phyloP scores from a whole-genome alignment of 1,139 yeast genomes.

The Lodderomyces theae region DNA sequence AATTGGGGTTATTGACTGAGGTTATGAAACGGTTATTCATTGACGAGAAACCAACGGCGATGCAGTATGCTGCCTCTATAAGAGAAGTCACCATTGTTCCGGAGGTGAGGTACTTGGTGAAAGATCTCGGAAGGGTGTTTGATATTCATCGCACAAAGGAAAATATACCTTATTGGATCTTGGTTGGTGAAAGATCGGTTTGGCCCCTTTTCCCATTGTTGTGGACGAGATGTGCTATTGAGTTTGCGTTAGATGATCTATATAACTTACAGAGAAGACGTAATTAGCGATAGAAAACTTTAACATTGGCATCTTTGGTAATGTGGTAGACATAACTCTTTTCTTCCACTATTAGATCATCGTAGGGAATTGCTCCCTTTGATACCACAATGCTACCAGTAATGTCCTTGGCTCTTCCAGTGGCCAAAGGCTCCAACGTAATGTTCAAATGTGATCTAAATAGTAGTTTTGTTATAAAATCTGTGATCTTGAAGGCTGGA shows the following conservation, averaged over 20 bases:
- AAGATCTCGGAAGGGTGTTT: slow-evolving; percentile 68
- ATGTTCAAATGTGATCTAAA: slow-evolving; percentile 52
- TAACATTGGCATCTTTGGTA: slow-evolving; percentile 52
- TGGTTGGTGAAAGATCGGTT: slow-evolving; percentile 87
- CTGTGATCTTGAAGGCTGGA: slow-evolving; percentile 38
- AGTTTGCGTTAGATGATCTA: slow-evolving; percentile 80
- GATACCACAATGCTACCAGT: slow-evolving; percentile 67
- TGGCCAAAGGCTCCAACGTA: slow-evolving; percentile 60
- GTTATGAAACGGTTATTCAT: slow-evolving; percentile 73
- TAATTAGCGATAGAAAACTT: slow-evolving; percentile 36
- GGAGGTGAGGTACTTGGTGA: slow-evolving; percentile 63
- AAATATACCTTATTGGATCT: slow-evolving; percentile 85
- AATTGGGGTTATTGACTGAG: slow-evolving; percentile 71
- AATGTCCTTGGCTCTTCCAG: slow-evolving; percentile 82
- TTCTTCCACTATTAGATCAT: slow-evolving; percentile 40
- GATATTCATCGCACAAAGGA: slow-evolving; percentile 69
- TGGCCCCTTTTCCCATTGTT: slow-evolving; percentile 90
- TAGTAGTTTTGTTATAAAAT: slow-evolving; percentile 46
- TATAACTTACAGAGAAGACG: slow-evolving; percentile 50
- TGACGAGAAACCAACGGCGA: slow-evolving; percentile 82
- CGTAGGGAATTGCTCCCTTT: slow-evolving; percentile 45
- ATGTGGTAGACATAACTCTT: slow-evolving; percentile 64
- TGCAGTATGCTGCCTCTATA: slow-evolving; percentile 48
- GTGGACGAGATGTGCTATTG: slow-evolving; percentile 88
- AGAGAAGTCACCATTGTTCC: slow-evolving; percentile 90